These are phyloP conservation scores for Mycena venus DNA, from an alignment of 768 basidiomycete species.

Conservation along the genomic window DNA sequence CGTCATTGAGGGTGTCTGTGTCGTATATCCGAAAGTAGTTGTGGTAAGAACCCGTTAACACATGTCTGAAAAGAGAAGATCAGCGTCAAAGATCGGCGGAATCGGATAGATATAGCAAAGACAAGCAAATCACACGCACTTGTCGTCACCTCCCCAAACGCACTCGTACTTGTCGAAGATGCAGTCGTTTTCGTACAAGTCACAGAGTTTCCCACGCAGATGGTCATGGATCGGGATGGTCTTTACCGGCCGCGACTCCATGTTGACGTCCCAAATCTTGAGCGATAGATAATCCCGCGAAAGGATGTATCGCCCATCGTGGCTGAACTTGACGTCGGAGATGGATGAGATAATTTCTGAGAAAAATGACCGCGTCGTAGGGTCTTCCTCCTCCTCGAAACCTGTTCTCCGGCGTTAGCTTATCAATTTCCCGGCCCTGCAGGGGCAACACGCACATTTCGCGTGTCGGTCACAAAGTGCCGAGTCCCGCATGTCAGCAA, in stretches of 20 bases:
- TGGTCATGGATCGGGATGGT: constrained; percentile 99
- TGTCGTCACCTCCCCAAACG: constrained; percentile 96
- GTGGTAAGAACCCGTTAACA: constrained; percentile 99
- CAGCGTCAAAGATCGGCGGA: constrained; percentile 33
- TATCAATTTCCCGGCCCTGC: constrained; percentile 22
- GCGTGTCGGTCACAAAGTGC: constrained; percentile 96
- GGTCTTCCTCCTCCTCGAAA: constrained; percentile 99
- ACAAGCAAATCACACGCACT: constrained; percentile 70
- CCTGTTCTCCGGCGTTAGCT: constrained; percentile 61
- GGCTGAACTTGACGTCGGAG: constrained; percentile 99
- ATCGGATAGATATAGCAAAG: constrained; percentile 14
- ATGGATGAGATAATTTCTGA: constrained; percentile 99
- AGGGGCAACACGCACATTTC: constrained; percentile 78
- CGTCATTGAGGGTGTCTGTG: constrained; percentile 86
- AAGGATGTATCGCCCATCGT: constrained; percentile 96
- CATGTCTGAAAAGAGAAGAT: constrained; percentile 71
- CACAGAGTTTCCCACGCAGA: constrained; percentile 96
- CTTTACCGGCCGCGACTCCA: constrained; percentile 96
- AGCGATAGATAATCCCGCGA: constrained; percentile 97
- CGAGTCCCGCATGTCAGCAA: constrained; percentile 99
- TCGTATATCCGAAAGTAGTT: constrained; percentile 99
- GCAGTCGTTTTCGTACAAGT: constrained; percentile 99
- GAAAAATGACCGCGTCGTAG: constrained; percentile 97
- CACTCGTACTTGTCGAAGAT: constrained; percentile 99
- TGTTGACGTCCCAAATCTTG: constrained; percentile 99